phyloP scores from a whole-genome alignment of 257 asterid species.

The Solanum peruvianum region DNA sequence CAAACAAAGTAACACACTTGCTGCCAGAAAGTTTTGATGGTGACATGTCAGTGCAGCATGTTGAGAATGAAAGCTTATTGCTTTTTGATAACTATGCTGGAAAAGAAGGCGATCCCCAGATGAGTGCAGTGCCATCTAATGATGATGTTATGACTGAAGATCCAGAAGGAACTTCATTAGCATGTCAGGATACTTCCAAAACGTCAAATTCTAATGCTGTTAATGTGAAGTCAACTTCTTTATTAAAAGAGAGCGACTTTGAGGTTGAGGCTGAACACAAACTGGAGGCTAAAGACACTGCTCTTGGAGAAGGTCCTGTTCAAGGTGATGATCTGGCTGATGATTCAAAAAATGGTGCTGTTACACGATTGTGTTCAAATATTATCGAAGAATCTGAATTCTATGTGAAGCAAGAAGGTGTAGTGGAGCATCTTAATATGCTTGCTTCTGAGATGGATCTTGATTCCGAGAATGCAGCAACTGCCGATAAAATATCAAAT shows the following conservation, averaged over 20 bases:
- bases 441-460: neutral
- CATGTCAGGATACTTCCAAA: slow-evolving; percentile 8
- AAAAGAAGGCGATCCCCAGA: neutral
- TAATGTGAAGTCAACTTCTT: slow-evolving; percentile 1
- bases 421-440: neutral
- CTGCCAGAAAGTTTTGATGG: slow-evolving; percentile 15
- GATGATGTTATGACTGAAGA: slow-evolving; percentile 3
- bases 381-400: neutral
- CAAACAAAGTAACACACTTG: slow-evolving; percentile 7
- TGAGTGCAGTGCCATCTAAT: neutral
- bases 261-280: slow-evolving; percentile 8
- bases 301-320: slow-evolving; percentile 8
- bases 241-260: slow-evolving; percentile 1
- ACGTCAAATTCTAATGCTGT: slow-evolving; percentile 8
- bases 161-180: slow-evolving; percentile 7
- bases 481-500: neutral
- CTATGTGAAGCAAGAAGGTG: neutral
- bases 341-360: slow-evolving; percentile 7
- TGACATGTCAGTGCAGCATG: slow-evolving; percentile 14
- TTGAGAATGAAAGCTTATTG: slow-evolving; percentile 3
- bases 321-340: slow-evolving; percentile 3
- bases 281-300: neutral
- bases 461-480: neutral
- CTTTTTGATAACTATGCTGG: neutral
- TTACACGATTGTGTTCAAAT: neutral